Percentiles rank a stretch among this genome's conserved stretches.
These are phyloP conservation scores for Chytriomyces sp. DNA, from an alignment of 192 early-diverging fungal genomes.

Conservation along the genomic window DNA sequence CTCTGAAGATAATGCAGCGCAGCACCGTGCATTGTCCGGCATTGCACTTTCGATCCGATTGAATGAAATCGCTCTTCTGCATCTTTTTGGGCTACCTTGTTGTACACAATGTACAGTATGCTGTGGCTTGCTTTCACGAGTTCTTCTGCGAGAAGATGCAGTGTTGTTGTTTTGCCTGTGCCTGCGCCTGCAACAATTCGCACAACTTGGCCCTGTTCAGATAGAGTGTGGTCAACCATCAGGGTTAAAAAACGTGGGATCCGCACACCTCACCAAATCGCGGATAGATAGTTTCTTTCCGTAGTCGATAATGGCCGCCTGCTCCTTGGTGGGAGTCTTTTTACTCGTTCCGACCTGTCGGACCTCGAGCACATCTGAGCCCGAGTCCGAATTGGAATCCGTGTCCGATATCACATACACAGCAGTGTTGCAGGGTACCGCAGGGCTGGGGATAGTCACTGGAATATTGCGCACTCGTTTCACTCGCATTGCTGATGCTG, in stretches of 20 bases:
- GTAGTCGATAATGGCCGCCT: conserved; percentile 14
- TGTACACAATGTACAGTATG: conserved; percentile 36
- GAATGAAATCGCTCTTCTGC: conserved; percentile 19
- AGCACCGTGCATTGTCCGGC: conserved; percentile 33
- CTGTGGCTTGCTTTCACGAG: conserved; percentile 14
- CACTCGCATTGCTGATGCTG: too few species aligned
- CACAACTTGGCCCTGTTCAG: background rate
- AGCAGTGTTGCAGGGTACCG: too few species aligned
- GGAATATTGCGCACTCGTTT: too few species aligned
- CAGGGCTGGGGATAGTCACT: too few species aligned
- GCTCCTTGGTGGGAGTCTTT: conserved; percentile 16
- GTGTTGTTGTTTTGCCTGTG: conserved; percentile 33
- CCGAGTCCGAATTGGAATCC: too few species aligned
- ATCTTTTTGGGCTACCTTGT: conserved; percentile 31
- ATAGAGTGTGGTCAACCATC: background rate
- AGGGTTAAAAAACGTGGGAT: background rate
- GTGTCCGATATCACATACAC: too few species aligned
- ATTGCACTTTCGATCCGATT: conserved; percentile 6
- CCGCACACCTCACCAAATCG: background rate
- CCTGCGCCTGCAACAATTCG: conserved; percentile 35
- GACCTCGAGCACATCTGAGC: too few species aligned
- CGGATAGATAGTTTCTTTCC: background rate
- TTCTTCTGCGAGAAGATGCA: conserved; percentile 23
- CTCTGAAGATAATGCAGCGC: conserved; percentile 5
- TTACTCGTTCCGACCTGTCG: background rate